Evolutionary conservation across 202 grass and related monocot species (phyloP), one percentile per base, ranked within the genome.

Genomic region (Cymbopogon flexuosus): DNA sequence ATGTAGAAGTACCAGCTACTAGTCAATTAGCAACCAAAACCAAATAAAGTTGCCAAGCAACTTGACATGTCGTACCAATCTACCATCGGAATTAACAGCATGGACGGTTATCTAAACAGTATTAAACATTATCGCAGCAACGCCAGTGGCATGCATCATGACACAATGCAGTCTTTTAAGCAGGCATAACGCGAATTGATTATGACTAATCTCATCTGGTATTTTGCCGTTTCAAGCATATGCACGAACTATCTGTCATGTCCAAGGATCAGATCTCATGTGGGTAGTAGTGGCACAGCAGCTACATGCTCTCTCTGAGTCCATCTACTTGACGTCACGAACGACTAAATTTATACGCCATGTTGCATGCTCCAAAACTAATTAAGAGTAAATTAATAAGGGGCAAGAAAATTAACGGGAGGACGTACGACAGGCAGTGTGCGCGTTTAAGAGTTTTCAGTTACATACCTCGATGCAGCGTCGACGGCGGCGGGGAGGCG

Each of bases 61-160:
- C 51, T 71, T 78, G 56, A 31, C 74, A 78, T 36, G 65, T 68
- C 77, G 84, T 81, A 68, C 68, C 70, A 81, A 84, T 84, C 82
- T 62, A 36, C 3, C 43, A 49, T 84, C 21, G 65, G 30, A 84
- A 84, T 71, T 71, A 63, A 31, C 65, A 84, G 19, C 10, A 67
- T 71, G 82, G 56, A 63, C 54, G 54, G 40, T 12, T 70, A 71
- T 71, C 37, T 40, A 78, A 71, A 59, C 54, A 84, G 37, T 63
- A 62, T 29, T 16, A 31, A 84, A 70, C 73, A 36, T 62, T 70
- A 77, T 70, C 65, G 60, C 52, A 11, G 13, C 29, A 3, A 57
- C 35, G 36, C n/a, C 72, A 45, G 16, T 36, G 69, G 19, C 65
- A n/a, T 51, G 52, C 52, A 77, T 62, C 27, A 49, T 37, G 72